Percentiles rank a stretch among this genome's conserved stretches.
These are phyloP conservation scores for Spencermartinsiella europaea DNA, from an alignment of 805 yeast genomes.

Conservation along the genomic window DNA sequence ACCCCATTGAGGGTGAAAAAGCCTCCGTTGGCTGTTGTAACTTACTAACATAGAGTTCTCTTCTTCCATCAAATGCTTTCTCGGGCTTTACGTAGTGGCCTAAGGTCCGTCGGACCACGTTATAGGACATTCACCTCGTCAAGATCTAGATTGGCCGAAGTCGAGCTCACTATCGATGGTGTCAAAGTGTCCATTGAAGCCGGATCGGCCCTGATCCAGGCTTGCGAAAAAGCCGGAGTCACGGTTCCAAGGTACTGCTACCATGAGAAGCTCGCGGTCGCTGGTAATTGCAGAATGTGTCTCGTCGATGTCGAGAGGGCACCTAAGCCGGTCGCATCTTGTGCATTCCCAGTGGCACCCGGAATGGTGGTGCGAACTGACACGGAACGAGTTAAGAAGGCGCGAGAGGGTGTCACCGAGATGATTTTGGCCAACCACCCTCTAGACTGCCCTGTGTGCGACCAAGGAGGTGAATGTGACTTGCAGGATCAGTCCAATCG, in stretches of 20 bases:
- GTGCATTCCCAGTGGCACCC: slow-evolving; percentile 86
- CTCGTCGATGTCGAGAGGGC: slow-evolving; percentile 84
- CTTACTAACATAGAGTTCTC: no score
- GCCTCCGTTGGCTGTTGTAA: no score
- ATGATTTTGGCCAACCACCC: slow-evolving; percentile 86
- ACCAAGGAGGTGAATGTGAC: slow-evolving; percentile 94
- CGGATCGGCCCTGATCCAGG: slow-evolving; percentile 84
- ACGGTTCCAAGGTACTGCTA: slow-evolving; percentile 85
- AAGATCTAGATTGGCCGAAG: slow-evolving; percentile 44
- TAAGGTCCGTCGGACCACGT: background rate
- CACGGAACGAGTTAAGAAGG: slow-evolving; percentile 70
- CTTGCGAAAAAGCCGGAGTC: slow-evolving; percentile 87
- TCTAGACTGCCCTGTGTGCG: slow-evolving; percentile 87
- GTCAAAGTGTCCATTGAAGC: slow-evolving; percentile 72
- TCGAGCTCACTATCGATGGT: slow-evolving; percentile 58
- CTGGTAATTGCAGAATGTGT: slow-evolving; percentile 93
- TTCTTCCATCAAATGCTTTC: no score
- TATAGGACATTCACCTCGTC: slow-evolving; percentile 33
- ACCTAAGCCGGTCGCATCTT: slow-evolving; percentile 84
- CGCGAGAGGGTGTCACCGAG: slow-evolving; percentile 88
- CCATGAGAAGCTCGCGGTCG: slow-evolving; percentile 85
- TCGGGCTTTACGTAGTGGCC: slow-evolving; percentile 1
- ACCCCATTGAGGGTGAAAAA: no score
- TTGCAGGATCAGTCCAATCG: slow-evolving; percentile 81
- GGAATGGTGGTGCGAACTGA: slow-evolving; percentile 85